phyloP scores from a whole-genome alignment of 257 asterid species.

The Striga asiatica region DNA sequence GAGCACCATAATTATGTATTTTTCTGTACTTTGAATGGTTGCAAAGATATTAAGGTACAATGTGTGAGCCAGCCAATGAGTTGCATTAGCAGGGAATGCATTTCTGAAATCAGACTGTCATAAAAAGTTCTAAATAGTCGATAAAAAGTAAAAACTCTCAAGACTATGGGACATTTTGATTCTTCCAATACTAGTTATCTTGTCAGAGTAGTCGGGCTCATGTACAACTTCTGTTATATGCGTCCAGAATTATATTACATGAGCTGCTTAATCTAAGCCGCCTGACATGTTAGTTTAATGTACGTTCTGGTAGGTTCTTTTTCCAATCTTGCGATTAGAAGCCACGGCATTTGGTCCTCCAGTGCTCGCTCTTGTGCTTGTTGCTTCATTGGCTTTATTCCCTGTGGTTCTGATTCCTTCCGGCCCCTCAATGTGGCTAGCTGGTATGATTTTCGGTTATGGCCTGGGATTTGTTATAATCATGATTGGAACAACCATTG shows the following conservation, averaged over 20 bases:
- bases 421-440: constrained; percentile 89
- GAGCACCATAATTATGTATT: no score
- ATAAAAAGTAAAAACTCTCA: no score
- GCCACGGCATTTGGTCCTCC: constrained; percentile 77
- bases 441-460: constrained; percentile 86
- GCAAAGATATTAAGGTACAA: no score
- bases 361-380: constrained; percentile 54
- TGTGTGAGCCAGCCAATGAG: no score
- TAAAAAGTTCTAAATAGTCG: no score
- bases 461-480: constrained; percentile 74
- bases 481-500: constrained; percentile 69
- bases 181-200: no score
- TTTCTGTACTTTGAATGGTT: no score
- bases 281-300: constrained; percentile 17
- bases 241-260: not conserved
- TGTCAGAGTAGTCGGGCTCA: no score
- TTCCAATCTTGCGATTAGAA: constrained; percentile 66
- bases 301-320: constrained; percentile 36
- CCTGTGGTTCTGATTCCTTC: constrained; percentile 66
- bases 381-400: constrained; percentile 61
- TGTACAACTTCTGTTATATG: no score
- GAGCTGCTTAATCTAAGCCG: not conserved
- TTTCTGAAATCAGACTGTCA: no score
- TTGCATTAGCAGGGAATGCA: no score
- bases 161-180: no score